Conservation (phyloP, 2,329 filamentous ascomycete species). For the Aspergillus japonicus region DNA sequence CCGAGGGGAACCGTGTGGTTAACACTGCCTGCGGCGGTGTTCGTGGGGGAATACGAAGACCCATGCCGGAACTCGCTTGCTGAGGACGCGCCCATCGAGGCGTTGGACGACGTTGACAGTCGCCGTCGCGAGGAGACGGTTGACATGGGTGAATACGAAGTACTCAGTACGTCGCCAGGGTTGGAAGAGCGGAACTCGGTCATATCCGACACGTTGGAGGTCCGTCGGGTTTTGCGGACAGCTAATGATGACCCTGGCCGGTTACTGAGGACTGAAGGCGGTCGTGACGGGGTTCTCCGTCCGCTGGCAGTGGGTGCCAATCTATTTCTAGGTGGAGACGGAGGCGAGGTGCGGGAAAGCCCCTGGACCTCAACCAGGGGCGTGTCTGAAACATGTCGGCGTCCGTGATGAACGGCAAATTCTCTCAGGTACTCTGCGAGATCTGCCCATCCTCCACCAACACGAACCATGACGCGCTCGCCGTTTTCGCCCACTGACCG, state of each 20-base stretch:
- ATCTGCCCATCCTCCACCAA: conserved; percentile 97
- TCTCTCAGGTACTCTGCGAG: conserved; percentile 91
- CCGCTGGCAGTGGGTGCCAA: conserved; percentile 25
- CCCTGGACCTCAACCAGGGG: conserved; percentile 56
- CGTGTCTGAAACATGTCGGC: conserved; percentile 60
- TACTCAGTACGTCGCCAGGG: conserved; percentile 28
- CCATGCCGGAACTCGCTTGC: conserved; percentile 27
- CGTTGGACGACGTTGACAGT: conserved; percentile 40
- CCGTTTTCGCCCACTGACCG: conserved; percentile 85
- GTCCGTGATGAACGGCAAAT: conserved; percentile 87
- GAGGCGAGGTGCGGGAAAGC: conserved; percentile 36
- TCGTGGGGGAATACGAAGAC: conserved; percentile 28
- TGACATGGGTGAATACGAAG: conserved; percentile 31
- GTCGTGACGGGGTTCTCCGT: conserved; percentile 38
- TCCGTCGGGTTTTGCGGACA: conserved; percentile 39
- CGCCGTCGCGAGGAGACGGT: conserved; percentile 31
- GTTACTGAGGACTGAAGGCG: conserved; percentile 36
- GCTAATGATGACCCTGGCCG: conserved; percentile 41
- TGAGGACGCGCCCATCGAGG: conserved; percentile 34
- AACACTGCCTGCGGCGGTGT: conserved; percentile 15
- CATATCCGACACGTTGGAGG: conserved; percentile 35
- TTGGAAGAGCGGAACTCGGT: conserved; percentile 27
- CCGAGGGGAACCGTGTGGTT: conserved; percentile 42
- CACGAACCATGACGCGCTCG: conserved; percentile 95
- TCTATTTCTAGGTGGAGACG: conserved; percentile 27